Evolutionary conservation across 1,284 basidiomycete genomes (phyloP), one percentile per base, ranked within the genome.

Genomic region (Gomphus bonarii): DNA sequence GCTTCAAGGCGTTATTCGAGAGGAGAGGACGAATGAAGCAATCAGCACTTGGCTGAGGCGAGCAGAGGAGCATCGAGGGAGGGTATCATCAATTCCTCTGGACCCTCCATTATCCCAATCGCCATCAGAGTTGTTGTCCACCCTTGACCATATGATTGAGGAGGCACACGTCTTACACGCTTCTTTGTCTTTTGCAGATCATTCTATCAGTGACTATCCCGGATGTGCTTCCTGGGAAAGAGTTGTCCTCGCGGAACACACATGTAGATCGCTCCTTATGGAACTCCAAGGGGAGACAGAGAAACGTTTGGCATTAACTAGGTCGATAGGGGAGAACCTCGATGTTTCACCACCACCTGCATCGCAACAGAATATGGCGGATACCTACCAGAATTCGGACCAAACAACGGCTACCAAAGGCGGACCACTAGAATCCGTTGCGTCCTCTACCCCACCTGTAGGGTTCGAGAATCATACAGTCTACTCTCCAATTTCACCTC

Each of bases 261-360:
- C 84, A 0, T 77, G 88, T 9, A 74, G 78, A 31, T 71, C 75
- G 0, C 70, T 93, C 18, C 74, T 79, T 22, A 72, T 73, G 50
- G 89, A 93, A 65, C 68, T 93, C 46, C 77, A 84, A 61, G 65
- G 65, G 3, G 88, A 91, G 69, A 80, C 77, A 22, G 75, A 78
- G 60, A 75, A 75, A 61, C 70, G 86, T 49, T 61, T 90, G 53
- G 70, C 75, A 31, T 64, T 81, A 11, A 81, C 84, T 63, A 70
- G 67, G 53, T 66, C 69, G 62, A 62, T 68, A 25, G 66, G 70
- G 25, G 53, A 49, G 31, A 22, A 25, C 18, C 25, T 25, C 2
- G 7, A 4, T 14, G 35, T 8, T 10, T 50, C 49, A 36, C 31
- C 31, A 28, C 5, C 33, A 11, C n/a, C n/a, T n/a, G 18, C 31